These are phyloP conservation scores for Syzygium jambos DNA, from an alignment of 345 rosid genomes.

Conservation along the genomic window DNA sequence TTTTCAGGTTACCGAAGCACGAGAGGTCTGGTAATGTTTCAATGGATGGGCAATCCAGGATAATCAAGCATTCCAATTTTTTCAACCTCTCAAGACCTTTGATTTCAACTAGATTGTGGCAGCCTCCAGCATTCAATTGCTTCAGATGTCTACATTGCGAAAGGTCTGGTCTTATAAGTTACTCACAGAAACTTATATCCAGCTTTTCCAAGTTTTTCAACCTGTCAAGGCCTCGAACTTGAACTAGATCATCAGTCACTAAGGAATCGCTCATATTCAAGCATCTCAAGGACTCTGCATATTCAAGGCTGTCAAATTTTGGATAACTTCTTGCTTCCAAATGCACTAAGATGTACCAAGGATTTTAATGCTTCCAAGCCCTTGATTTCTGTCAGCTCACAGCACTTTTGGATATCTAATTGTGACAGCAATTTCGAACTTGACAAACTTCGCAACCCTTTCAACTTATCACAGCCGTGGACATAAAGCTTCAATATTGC, in stretches of 20 bases:
- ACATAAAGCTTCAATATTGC: background rate
- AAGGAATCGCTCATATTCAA: background rate
- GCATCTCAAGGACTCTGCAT: background rate
- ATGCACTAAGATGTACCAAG: fast-evolving
- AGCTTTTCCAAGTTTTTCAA: background rate
- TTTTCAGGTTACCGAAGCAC: background rate
- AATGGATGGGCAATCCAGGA: background rate
- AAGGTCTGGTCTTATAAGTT: background rate
- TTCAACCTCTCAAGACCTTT: background rate
- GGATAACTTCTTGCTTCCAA: background rate
- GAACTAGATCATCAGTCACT: background rate
- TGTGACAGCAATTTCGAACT: background rate
- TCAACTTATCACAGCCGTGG: background rate
- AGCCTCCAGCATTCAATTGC: fast-evolving
- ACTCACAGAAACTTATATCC: background rate
- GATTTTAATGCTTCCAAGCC: background rate
- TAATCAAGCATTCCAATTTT: fast-evolving
- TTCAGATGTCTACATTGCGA: background rate
- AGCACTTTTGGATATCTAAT: background rate
- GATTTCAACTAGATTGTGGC: background rate
- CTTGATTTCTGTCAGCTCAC: background rate
- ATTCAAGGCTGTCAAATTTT: background rate
- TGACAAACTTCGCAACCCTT: background rate
- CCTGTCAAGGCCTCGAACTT: background rate
- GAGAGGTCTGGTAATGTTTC: background rate